Evolutionary conservation across 2,329 filamentous ascomycete genomes (phyloP), one percentile per base, ranked within the genome.

Genomic region (Paraphaeosphaeria minitans): DNA sequence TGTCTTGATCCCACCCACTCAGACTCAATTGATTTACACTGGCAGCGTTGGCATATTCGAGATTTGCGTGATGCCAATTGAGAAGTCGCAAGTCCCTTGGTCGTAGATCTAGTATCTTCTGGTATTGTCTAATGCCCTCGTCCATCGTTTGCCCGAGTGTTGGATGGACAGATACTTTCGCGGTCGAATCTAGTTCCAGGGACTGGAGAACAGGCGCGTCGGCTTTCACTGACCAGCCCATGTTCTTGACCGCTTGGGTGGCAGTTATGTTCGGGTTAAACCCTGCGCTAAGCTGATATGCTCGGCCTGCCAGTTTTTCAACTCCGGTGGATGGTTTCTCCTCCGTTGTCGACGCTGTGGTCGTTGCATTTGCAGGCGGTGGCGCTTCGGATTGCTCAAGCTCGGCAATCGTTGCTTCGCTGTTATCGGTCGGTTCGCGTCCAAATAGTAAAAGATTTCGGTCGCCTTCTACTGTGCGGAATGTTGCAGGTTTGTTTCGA

Each of bases 21-120:
- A 99, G 85, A 75, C 94, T 98, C 19, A 99, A 85, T 62, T 90
- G 89, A 64, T 90, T 89, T 55, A 97, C 87, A 65, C 93, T 96
- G 1, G 89, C 91, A 1, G 95, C 95, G 75, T 98, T 99, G 62
- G 94, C 96, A 73, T 99, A 99, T 77, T 99, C 95, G 14, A 99
- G 84, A 72, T 99, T 99, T 64, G 96, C 96, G 75, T 97, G 90
- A 77, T 99, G 96, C 95, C 95, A 99, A 72, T 97, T 99, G 70
- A 98, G 84, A 16, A 99, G 82, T 47, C 95, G 87, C 77, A 96
- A 89, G 70, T 99, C 95, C 72, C 92, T 91, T 1, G 93, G 86
- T 14, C 88, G 91, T 53, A 99, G 80, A 58, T 96, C 89, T 29
- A 98, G 84, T 50, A 99, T 85, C 33, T 85, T 83, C 69, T 91